Evolutionary conservation across 306 rosid genomes (phyloP).

Genomic region (Vigna nakashimae): DNA sequence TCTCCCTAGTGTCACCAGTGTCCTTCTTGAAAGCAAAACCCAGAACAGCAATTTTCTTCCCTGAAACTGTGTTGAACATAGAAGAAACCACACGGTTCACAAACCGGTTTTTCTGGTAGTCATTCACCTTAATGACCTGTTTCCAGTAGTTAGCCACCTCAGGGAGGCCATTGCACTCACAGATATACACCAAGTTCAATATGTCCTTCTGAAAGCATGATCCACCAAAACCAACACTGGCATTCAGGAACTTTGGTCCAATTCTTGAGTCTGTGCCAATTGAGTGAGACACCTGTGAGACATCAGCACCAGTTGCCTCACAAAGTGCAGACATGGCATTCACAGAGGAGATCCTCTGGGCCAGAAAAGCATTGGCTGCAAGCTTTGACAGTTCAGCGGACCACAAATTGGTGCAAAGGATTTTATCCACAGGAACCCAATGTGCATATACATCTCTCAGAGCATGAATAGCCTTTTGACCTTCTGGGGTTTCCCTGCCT

Average conservation of each 20-base stretch:
- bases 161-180: constrained; percentile 94
- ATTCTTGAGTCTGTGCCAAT: constrained; percentile 88
- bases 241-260: constrained; percentile 86
- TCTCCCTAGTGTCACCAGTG: constrained; percentile 92
- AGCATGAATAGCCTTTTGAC: constrained; percentile 73
- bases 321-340: constrained; percentile 94
- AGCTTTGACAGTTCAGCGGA: constrained; percentile 97
- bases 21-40: constrained; percentile 96
- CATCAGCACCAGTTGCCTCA: constrained; percentile 95
- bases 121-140: constrained; percentile 88
- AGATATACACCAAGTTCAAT: constrained; percentile 85
- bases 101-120: constrained; percentile 86
- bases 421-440: constrained; percentile 77
- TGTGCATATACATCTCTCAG: constrained; percentile 82
- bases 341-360: constrained; percentile 94
- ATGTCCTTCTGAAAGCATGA: constrained; percentile 97
- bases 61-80: constrained; percentile 85
- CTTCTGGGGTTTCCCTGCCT: constrained; percentile 93
- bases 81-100: constrained; percentile 85
- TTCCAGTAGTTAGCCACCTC: constrained; percentile 96
- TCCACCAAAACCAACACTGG: constrained; percentile 95
- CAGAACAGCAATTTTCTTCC: constrained; percentile 78
- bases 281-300: constrained; percentile 78
- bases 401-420: constrained; percentile 90
- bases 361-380: constrained; percentile 94